Conservation (phyloP, 805 yeast genomes). For the Wickerhamomyces subpelliculosus region DNA sequence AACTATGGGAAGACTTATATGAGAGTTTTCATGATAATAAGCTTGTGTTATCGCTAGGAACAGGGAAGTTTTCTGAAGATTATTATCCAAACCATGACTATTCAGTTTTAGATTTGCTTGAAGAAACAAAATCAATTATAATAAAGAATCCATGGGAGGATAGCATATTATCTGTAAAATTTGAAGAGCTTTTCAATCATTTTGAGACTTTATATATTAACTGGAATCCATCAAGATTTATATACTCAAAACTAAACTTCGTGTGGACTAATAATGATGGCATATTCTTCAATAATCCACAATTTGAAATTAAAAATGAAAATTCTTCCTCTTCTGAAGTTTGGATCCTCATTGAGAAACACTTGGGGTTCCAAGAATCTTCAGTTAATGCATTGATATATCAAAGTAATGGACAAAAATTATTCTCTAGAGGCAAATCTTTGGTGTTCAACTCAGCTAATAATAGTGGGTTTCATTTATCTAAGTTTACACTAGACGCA, state of each 20-base stretch:
- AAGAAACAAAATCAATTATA: conserved; percentile 13
- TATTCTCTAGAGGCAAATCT: conserved; percentile 11
- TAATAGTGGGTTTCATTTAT: conserved; percentile 33
- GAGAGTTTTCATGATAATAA: conserved; percentile 25
- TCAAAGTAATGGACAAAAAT: conserved; percentile 24
- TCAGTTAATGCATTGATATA: conserved; percentile 24
- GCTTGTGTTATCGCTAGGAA: conserved; percentile 60
- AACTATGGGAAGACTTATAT: conserved; percentile 29
- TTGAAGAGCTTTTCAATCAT: conserved; percentile 25
- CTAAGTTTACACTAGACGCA: conserved; percentile 25
- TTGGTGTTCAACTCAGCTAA: conserved; percentile 14
- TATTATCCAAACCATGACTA: conserved; percentile 67
- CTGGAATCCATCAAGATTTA: conserved; percentile 45
- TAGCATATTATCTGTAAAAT: conserved; percentile 10
- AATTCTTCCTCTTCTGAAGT: conserved; percentile 24
- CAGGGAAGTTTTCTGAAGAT: conserved; percentile 39
- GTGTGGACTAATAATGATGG: conserved; percentile 19
- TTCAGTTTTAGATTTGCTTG: conserved; percentile 38
- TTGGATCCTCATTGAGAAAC: conserved; percentile 46
- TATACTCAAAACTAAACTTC: conserved; percentile 21
- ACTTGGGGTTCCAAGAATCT: conserved; percentile 24
- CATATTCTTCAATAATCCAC: conserved; percentile 30
- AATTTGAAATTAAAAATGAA: conserved; percentile 33
- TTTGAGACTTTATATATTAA: conserved; percentile 55
- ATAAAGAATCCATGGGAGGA: conserved; percentile 42